These are phyloP conservation scores for Globisporangium spinosum DNA, from an alignment of 352 stramenopile species.

Conservation along the genomic window DNA sequence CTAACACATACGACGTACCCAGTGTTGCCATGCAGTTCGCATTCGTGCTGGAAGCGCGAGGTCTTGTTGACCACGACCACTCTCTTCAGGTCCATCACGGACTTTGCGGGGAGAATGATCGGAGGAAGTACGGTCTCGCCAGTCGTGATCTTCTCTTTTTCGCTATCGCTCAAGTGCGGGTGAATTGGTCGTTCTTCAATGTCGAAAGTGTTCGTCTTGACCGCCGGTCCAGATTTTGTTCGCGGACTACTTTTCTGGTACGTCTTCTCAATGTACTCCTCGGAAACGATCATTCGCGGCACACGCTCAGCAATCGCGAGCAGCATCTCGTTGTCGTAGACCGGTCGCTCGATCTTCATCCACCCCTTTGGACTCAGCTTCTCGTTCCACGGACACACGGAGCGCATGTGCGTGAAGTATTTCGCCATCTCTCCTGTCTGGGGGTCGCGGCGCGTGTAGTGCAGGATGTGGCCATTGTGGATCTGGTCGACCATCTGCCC, in stretches of 20 bases:
- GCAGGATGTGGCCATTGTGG: constrained; percentile 86
- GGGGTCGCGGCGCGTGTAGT: constrained; percentile 83
- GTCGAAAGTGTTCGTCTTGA: constrained; percentile 16
- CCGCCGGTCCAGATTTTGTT: constrained; percentile 5
- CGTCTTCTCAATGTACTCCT: constrained; percentile 86
- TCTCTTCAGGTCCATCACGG: constrained; percentile 66
- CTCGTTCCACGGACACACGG: constrained; percentile 87
- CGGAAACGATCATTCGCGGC: constrained; percentile 85
- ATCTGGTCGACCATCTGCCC: constrained; percentile 88
- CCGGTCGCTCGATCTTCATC: constrained; percentile 86
- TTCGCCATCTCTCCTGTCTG: constrained; percentile 65
- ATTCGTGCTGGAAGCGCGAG: constrained; percentile 85
- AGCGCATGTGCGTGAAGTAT: constrained; percentile 88
- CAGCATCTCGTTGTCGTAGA: constrained; percentile 88
- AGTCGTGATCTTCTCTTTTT: background rate
- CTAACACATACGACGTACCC: constrained; percentile 36
- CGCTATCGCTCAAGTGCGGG: constrained; percentile 10
- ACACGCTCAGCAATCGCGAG: constrained; percentile 80
- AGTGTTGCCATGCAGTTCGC: constrained; percentile 73
- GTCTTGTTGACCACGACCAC: constrained; percentile 88
- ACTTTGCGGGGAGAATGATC: constrained; percentile 40
- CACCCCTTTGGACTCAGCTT: constrained; percentile 86
- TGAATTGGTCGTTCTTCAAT: constrained; percentile 11
- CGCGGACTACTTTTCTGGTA: constrained; percentile 46
- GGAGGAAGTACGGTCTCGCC: constrained; percentile 27